Evolutionary conservation across 768 basidiomycete genomes (phyloP).

Genomic region (Hygrophorus pudorinus): DNA sequence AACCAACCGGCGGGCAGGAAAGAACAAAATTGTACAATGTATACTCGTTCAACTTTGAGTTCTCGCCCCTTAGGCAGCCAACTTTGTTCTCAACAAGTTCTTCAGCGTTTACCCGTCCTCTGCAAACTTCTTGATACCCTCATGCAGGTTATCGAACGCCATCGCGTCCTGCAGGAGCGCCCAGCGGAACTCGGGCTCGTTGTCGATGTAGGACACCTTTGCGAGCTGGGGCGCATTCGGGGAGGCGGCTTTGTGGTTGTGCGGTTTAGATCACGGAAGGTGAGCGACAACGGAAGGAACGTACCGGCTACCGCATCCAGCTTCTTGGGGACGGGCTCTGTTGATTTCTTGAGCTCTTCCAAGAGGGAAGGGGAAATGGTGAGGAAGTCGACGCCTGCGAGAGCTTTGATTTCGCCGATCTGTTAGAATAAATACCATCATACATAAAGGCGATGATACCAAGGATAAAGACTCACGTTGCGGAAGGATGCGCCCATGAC

Average conservation of each 20-base stretch:
- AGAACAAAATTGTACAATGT: too few relatives aligned
- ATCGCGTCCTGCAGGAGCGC: slow-evolving; percentile 83
- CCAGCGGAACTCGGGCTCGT: slow-evolving; percentile 97
- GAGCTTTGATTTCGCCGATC: slow-evolving; percentile 86
- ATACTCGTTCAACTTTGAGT: too few relatives aligned
- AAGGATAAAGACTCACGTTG: slow-evolving; percentile 43
- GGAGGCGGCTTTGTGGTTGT: slow-evolving; percentile 5
- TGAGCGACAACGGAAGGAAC: slow-evolving; percentile 15
- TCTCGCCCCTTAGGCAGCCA: slow-evolving; percentile 42
- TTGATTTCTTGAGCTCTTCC: slow-evolving; percentile 84
- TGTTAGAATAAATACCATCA: slow-evolving; percentile 19
- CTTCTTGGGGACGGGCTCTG: slow-evolving; percentile 71
- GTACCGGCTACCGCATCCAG: slow-evolving; percentile 58
- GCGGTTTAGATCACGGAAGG: neutral
- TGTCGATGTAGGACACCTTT: slow-evolving; percentile 81
- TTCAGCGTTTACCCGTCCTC: slow-evolving; percentile 92
- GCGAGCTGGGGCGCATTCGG: slow-evolving; percentile 39
- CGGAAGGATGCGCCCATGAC: slow-evolving; percentile 99
- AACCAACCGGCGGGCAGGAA: too few relatives aligned
- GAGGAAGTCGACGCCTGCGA: slow-evolving; percentile 96
- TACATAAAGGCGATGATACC: slow-evolving; percentile 3
- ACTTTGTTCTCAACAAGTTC: slow-evolving; percentile 60
- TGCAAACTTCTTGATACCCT: slow-evolving; percentile 97
- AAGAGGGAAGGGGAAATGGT: slow-evolving; percentile 89
- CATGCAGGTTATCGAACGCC: slow-evolving; percentile 99